Evolutionary conservation across 192 early-diverging fungal genomes (phyloP), one percentile per base, ranked within the genome.

Genomic region (Fimicolochytrium jonesii): DNA sequence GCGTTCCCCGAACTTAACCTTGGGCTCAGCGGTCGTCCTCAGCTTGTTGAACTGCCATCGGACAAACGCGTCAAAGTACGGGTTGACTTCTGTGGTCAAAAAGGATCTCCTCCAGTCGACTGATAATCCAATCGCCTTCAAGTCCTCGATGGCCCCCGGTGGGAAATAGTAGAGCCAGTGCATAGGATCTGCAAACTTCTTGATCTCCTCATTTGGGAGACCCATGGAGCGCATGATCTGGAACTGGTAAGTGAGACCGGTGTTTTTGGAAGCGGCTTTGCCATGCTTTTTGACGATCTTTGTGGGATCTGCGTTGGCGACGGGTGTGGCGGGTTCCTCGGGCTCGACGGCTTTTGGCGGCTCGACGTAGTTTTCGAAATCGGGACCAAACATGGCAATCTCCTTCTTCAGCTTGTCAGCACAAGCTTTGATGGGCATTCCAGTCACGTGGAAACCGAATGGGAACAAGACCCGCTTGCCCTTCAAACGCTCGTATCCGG

Each of bases 401-500:
- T 94, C 92, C 49, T 86, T 84, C 55, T 79, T 76, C 53, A 94
- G 71, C 72, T 92, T 93, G 74, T 93, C 91, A 23, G 91, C 90
- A 67, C 86, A 90, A 28, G 91, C 89, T 83, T 92, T 95, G 79
- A 99, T 99, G 28, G 97, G 97, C 97, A 99, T 99, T 39, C 97
- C 97, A 7, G 97, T 97, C 47, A 88, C 90, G 64, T 99, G 97
- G 87, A 97, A 99, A 31, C 95, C 95, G 65, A 95, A 88, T 22
- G 97, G 97, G 50, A 96, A 92, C 53, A 97, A 82, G 42, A 84
- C 89, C 15, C 83, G 74, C 81, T 94, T 97, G 31, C 97, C 97
- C 74, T 91, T 81, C 59, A 99, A 75, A 56, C 93, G 84, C 64
- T 97, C 87, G 77, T 93, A 99, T 37, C 92, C 92, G 18, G 84